Evolutionary conservation across 805 yeast genomes (phyloP).

Genomic region (Zygotorulaspora florentina): DNA sequence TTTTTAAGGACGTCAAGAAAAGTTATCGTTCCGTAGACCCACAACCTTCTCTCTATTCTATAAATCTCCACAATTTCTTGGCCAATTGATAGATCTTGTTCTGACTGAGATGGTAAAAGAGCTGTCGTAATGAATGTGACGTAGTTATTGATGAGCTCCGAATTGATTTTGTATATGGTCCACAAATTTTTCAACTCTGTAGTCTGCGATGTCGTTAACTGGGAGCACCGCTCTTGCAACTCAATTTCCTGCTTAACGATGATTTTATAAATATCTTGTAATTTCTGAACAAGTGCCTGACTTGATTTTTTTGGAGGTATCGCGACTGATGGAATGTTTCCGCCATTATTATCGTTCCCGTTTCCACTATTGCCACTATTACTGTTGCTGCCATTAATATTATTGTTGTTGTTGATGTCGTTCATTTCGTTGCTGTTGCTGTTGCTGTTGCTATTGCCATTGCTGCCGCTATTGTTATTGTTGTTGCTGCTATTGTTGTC

Average conservation of each 20-base stretch:
- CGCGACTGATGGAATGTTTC: conserved; percentile 19
- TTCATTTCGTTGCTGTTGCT: conserved; percentile 6
- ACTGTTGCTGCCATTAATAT: conserved; percentile 11
- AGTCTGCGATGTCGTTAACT: conserved; percentile 49
- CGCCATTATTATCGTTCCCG: conserved; percentile 22
- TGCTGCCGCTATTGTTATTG: conserved; percentile 3
- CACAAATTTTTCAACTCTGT: conserved; percentile 62
- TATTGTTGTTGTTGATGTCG: conserved; percentile 9
- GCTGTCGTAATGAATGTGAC: conserved; percentile 70
- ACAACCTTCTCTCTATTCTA: conserved; percentile 71
- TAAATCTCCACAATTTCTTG: conserved; percentile 72
- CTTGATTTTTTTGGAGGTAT: conserved; percentile 32
- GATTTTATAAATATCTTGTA: conserved; percentile 69
- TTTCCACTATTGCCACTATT: conserved; percentile 19
- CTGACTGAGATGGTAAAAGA: conserved; percentile 63
- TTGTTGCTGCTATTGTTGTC: conserved; percentile 4
- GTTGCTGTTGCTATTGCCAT: conserved; percentile 3
- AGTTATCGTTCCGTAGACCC: conserved; percentile 85
- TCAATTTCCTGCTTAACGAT: conserved; percentile 65
- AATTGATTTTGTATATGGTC: conserved; percentile 65
- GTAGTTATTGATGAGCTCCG: conserved; percentile 63
- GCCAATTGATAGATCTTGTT: conserved; percentile 42
- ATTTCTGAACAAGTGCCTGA: conserved; percentile 56
- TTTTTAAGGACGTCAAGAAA: conserved; percentile 73
- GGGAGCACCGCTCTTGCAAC: conserved; percentile 67